Conservation (phyloP, 345 rosid species). For the Gossypium australe region DNA sequence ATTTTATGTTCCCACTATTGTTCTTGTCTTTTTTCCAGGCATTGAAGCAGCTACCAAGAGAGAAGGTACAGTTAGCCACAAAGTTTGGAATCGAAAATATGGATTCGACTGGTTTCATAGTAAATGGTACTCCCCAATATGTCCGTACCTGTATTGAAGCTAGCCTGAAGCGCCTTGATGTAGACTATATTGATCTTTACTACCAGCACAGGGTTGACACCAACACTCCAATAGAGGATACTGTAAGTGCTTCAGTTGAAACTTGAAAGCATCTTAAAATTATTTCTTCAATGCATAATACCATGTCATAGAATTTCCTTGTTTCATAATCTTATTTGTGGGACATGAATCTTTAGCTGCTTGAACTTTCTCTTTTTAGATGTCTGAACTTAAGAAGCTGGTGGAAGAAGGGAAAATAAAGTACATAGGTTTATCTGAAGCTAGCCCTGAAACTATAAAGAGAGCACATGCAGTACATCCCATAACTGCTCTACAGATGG, state of each 20-base stretch:
- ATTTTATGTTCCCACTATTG: background rate
- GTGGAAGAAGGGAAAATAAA: conserved; percentile 14
- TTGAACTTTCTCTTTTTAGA: background rate
- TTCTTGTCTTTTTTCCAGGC: conserved; percentile 14
- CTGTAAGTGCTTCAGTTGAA: background rate
- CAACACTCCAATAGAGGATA: no score
- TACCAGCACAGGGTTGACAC: no score
- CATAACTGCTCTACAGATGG: conserved; percentile 11
- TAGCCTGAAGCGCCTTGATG: conserved; percentile 13
- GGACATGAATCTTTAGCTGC: background rate
- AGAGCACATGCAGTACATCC: conserved; percentile 23
- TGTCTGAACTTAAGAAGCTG: conserved; percentile 18
- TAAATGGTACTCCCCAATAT: conserved; percentile 25
- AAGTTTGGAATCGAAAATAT: conserved; percentile 24
- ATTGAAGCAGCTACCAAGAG: conserved; percentile 32
- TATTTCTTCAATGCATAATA: background rate
- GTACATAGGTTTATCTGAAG: conserved; percentile 20
- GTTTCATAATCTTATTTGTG: background rate
- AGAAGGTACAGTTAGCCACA: conserved; percentile 31
- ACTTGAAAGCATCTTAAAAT: background rate
- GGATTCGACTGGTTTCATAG: background rate
- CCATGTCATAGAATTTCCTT: background rate
- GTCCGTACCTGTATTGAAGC: conserved; percentile 25
- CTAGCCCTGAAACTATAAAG: conserved; percentile 16
- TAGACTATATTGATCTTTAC: no score